Percentiles rank a stretch among this genome's conserved stretches.
Evolutionary conservation across 495 filamentous ascomycete species (phyloP).

Genomic region (Lepraria neglecta): DNA sequence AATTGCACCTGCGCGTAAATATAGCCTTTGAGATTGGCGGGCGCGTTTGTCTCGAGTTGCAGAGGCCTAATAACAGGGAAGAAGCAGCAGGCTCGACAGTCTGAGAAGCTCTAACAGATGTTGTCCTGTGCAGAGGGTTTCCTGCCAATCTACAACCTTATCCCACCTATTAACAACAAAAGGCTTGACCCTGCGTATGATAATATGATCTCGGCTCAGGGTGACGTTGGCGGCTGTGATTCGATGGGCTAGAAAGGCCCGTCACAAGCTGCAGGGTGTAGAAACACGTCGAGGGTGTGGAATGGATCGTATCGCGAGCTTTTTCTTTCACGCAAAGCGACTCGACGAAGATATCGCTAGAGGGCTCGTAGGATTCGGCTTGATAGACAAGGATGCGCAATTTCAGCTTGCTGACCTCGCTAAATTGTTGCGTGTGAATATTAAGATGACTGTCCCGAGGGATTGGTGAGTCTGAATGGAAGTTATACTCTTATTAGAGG

Average conservation of each 20-base stretch:
- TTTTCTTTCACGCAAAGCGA: background rate
- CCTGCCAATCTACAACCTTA: too few relatives aligned
- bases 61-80: too few relatives aligned
- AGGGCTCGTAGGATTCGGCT: background rate
- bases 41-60: too few relatives aligned
- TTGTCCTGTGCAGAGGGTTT: too few relatives aligned
- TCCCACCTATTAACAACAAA: too few relatives aligned
- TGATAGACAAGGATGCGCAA: background rate
- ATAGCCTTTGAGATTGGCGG: too few relatives aligned
- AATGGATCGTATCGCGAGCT: too few relatives aligned
- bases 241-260: background rate
- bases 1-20: too few relatives aligned
- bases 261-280: background rate
- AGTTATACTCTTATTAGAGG: background rate
- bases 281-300: background rate
- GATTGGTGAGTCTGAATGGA: conserved; percentile 2
- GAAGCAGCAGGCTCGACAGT: too few relatives aligned
- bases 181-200: too few relatives aligned
- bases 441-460: background rate
- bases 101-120: too few relatives aligned
- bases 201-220: too few relatives aligned
- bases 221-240: background rate
- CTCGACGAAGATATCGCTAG: conserved; percentile 6
- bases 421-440: background rate
- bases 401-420: background rate